These are phyloP conservation scores for Strobilomyces dryophilus DNA, from an alignment of 768 basidiomycete genomes.

Conservation along the genomic window DNA sequence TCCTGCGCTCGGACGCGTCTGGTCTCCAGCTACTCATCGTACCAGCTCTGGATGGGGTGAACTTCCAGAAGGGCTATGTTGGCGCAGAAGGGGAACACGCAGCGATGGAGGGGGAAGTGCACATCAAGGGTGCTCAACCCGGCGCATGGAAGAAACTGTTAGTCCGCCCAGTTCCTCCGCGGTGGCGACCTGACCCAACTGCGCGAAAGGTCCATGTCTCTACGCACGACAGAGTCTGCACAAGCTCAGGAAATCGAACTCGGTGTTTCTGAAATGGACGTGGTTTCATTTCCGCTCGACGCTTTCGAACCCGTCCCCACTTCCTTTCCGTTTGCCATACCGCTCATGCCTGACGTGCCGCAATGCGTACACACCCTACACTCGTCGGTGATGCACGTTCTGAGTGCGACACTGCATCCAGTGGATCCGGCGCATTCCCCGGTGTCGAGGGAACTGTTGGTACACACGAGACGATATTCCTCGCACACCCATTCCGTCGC, in stretches of 20 bases:
- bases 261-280: slow-evolving; percentile 48
- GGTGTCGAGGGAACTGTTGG: slow-evolving; percentile 53
- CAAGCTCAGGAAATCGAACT: slow-evolving; percentile 66
- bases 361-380: slow-evolving; percentile 75
- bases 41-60: slow-evolving; percentile 62
- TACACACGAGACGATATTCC: slow-evolving; percentile 73
- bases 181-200: slow-evolving; percentile 11
- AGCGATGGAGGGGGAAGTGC: slow-evolving; percentile 83
- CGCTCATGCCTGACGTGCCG: slow-evolving; percentile 73
- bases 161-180: slow-evolving; percentile 33
- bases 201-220: slow-evolving; percentile 50
- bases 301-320: slow-evolving; percentile 46
- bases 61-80: slow-evolving; percentile 83
- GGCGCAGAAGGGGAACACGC: slow-evolving; percentile 82
- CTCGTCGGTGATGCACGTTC: slow-evolving; percentile 66
- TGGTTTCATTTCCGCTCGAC: slow-evolving; percentile 44
- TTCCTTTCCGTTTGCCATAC: slow-evolving; percentile 77
- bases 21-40: slow-evolving; percentile 69
- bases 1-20: slow-evolving; percentile 17
- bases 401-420: slow-evolving; percentile 65
- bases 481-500: slow-evolving; percentile 56
- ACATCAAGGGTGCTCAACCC: slow-evolving; percentile 66
- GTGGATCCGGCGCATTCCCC: slow-evolving; percentile 34
- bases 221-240: slow-evolving; percentile 65
- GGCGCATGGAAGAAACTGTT: slow-evolving; percentile 67